Base-by-base conservation (phyloP, 306 rosid genomes). In the Vicia faba region DNA sequence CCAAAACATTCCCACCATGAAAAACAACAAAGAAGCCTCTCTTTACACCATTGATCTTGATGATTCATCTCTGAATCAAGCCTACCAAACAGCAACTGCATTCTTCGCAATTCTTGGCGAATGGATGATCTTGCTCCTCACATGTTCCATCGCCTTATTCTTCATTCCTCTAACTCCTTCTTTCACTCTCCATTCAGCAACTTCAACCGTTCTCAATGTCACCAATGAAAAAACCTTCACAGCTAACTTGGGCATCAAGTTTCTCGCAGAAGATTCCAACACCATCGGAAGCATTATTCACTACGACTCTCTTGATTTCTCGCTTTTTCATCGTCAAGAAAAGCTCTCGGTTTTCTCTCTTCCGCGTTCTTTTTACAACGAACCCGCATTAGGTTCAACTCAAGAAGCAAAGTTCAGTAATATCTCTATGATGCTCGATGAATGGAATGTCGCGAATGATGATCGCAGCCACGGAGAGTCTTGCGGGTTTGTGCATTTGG, bases 121-220 rank as follows among this genome's bases (percentile, higher is more conserved):
- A 64, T 77, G 77, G 81, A 4, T 39, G 33, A 65, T 71, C 73
- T 29, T 77, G 12, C 0, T 64, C 10, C 10, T 65, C 43, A 49
- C 77, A 0, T 77, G n/a, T 39, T 56, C 56, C 4, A 25, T 71
- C 0, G 64, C 51, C 1, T 16, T 71, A 7, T 49, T 71, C 73
- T 77, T 71, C 77, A n/a, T 71, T 19, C 77, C 81, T 12, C 69
- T 77, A 39, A 39, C 59, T 3, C 77, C 81, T 28, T 1, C 50
- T 44, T 77, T 77, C 77, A 71, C 81, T 10, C 77, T 77, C 0
- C 50, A 64, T 11, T 70, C 81, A 12, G 12, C 77, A 43, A 16
- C 81, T 28, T 4, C 58, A 2, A 64, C 77, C 0, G 9, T 71
- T 28, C 58, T 58, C 39, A 57, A 36, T 16, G 1, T 11, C 50